These are phyloP conservation scores for Vitis amurensis DNA, from an alignment of 164 flowering plant species.

Conservation along the genomic window DNA sequence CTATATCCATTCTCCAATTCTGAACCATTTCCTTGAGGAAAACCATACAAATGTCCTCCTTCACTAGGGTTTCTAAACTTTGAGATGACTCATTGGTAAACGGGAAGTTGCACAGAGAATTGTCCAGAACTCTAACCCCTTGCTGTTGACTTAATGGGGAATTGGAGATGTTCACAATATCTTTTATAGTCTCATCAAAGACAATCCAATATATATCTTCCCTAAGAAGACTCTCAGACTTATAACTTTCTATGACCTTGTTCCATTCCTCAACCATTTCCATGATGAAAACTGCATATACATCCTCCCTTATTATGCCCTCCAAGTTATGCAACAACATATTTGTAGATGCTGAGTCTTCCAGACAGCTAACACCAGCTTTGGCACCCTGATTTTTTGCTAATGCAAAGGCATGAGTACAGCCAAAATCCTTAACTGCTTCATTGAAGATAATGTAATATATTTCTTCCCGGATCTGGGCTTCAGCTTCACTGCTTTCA, in stretches of 20 bases:
- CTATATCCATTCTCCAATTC: slow-evolving; percentile 19
- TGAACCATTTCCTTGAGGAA: slow-evolving; percentile 18
- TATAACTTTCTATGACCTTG: slow-evolving; percentile 1
- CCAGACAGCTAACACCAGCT: background rate
- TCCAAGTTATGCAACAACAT: background rate
- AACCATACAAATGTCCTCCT: slow-evolving; percentile 20
- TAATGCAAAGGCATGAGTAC: background rate
- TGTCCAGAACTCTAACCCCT: background rate
- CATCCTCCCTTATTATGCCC: slow-evolving; percentile 11
- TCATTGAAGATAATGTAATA: slow-evolving; percentile 14
- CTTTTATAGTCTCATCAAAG: slow-evolving; percentile 11
- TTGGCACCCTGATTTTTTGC: background rate
- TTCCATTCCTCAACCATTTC: slow-evolving; percentile 20
- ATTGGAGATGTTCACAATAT: slow-evolving; percentile 3
- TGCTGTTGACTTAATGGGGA: background rate
- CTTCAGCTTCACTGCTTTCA: slow-evolving; percentile 18
- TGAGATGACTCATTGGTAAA: background rate
- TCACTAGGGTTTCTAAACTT: slow-evolving; percentile 6
- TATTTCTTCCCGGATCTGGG: slow-evolving; percentile 28
- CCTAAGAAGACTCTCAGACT: slow-evolving; percentile 3
- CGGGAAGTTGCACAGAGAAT: background rate
- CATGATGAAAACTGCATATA: background rate
- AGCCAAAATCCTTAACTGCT: slow-evolving; percentile 4
- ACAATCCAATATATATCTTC: slow-evolving; percentile 13
- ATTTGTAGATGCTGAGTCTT: slow-evolving; percentile 3